Evolutionary conservation across 192 early-diverging fungal species (phyloP), one percentile per base, ranked within the genome.

Genomic region (Chytriomyces hyalinus): DNA sequence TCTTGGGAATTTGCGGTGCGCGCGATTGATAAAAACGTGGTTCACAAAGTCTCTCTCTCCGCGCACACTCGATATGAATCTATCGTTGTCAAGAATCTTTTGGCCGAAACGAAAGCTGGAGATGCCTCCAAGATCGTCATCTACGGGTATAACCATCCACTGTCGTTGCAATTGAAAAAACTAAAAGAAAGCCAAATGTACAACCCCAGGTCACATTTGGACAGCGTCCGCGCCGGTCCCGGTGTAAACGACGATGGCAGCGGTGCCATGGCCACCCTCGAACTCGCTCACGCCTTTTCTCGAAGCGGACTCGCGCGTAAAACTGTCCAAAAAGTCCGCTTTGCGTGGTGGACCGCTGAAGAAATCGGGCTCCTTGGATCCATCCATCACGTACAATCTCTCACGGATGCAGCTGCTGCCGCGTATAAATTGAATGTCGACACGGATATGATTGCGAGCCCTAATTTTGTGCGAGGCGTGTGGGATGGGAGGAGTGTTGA

Each of bases 231-330:
- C 36, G 79, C 64, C 2, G 84, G 84, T n/a, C 84, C 84, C 4
- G 84, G 84, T 46, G 75, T 86, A n/a, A 86, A 86, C 62, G 85
- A 86, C 76, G 84, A 86, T 67, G 85, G 81, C 24, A 80, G 77
- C 26, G 85, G 85, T 20, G 68, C 81, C n/a, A 65, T 73, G 67
- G 79, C 80, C 28, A 84, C 83, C 6, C 67, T 86, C 7, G 82
- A 86, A 66, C 36, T 84, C 4, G 82, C 82, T 8, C 51, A 45
- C 7, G 51, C 61, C 17, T 68, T 81, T 51, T 61, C 75, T 51
- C 28, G 49, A 15, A 26, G 10, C 63, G 26, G 63, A 3, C n/a
- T 80, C 26, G n/a, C 49, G 49, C 20, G 28, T 24, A 76, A 75
- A 13, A 74, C 73, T n/a, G 69, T 74, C 24, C 70, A 81, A 20